phyloP scores from a whole-genome alignment of 306 rosid species.

The Abrus pulchellus region DNA sequence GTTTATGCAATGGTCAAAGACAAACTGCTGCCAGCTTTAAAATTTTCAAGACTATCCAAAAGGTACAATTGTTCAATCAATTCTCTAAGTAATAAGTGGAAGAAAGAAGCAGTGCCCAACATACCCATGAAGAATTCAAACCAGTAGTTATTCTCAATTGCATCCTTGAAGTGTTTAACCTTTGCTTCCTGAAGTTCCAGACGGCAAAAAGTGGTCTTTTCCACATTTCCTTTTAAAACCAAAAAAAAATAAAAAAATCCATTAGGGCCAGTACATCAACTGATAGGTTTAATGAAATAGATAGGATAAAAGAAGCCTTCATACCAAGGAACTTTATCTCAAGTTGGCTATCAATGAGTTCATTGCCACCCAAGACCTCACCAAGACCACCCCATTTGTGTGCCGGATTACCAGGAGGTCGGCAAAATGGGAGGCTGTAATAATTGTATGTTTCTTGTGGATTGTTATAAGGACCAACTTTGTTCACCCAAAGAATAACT shows the following conservation, averaged over 20 bases:
- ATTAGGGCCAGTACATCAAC: slow-evolving; percentile 37
- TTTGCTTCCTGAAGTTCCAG: slow-evolving; percentile 68
- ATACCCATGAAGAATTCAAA: slow-evolving; percentile 98
- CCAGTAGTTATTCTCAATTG: slow-evolving; percentile 94
- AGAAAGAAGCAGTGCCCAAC: slow-evolving; percentile 50
- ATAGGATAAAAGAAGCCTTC: slow-evolving; percentile 43
- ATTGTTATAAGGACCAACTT: slow-evolving; percentile 98
- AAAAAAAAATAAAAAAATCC: background rate
- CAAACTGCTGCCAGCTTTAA: slow-evolving; percentile 16
- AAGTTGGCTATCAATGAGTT: slow-evolving; percentile 89
- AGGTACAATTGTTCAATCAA: slow-evolving; percentile 14
- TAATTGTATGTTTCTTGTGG: slow-evolving; percentile 99
- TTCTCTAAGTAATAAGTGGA: slow-evolving; percentile 19
- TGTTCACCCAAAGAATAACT: slow-evolving; percentile 96
- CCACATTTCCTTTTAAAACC: slow-evolving; percentile 76
- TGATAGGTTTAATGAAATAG: slow-evolving; percentile 38
- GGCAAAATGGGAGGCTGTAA: slow-evolving; percentile 94
- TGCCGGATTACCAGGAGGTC: slow-evolving; percentile 62
- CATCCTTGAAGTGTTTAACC: slow-evolving; percentile 91
- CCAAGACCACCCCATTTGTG: slow-evolving; percentile 99
- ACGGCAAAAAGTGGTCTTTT: slow-evolving; percentile 70
- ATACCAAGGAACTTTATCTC: slow-evolving; percentile 80
- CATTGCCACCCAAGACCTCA: slow-evolving; percentile 98
- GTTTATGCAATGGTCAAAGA: slow-evolving; percentile 28
- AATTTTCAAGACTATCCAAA: slow-evolving; percentile 19